phyloP scores from a whole-genome alignment of 257 asterid genomes.

The Jacaranda mimosifolia region DNA sequence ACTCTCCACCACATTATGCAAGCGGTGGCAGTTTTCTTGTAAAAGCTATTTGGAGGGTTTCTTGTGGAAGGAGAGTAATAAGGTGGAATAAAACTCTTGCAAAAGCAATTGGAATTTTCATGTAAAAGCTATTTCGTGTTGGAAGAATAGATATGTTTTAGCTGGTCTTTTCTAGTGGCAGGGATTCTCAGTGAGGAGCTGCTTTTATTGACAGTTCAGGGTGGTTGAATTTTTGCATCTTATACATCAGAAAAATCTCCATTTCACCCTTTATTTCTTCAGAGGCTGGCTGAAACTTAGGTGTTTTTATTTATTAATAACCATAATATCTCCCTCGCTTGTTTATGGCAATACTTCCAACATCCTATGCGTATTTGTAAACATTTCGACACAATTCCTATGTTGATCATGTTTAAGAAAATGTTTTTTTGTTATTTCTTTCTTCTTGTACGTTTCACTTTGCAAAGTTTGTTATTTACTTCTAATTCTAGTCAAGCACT shows the following conservation, averaged over 20 bases:
- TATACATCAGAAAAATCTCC: not conserved
- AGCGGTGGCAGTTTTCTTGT: slow-evolving; percentile 4
- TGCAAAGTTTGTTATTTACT: slow-evolving; percentile 28
- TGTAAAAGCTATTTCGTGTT: not conserved
- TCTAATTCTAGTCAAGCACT: slow-evolving; percentile 29
- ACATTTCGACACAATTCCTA: too few species aligned
- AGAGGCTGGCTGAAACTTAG: too few species aligned
- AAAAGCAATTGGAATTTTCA: not conserved
- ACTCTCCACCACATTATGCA: slow-evolving; percentile 1
- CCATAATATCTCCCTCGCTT: too few species aligned
- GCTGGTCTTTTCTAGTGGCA: not conserved
- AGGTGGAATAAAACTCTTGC: not conserved
- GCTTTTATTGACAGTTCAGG: not conserved
- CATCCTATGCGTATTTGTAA: too few species aligned
- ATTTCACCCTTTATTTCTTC: not conserved
- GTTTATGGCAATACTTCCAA: too few species aligned
- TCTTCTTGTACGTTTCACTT: not conserved
- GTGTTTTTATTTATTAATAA: too few species aligned
- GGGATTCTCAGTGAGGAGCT: not conserved
- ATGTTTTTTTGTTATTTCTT: not conserved
- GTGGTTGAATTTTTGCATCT: not conserved
- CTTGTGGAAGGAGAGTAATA: slow-evolving; percentile 11
- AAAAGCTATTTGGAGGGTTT: slow-evolving; percentile 17
- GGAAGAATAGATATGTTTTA: not conserved
- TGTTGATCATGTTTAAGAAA: not conserved